A percentile compares a stretch with the other conserved stretches of the same genome.
Evolutionary conservation across 164 flowering plant genomes (phyloP).

Genomic region (Vitis riparia): DNA sequence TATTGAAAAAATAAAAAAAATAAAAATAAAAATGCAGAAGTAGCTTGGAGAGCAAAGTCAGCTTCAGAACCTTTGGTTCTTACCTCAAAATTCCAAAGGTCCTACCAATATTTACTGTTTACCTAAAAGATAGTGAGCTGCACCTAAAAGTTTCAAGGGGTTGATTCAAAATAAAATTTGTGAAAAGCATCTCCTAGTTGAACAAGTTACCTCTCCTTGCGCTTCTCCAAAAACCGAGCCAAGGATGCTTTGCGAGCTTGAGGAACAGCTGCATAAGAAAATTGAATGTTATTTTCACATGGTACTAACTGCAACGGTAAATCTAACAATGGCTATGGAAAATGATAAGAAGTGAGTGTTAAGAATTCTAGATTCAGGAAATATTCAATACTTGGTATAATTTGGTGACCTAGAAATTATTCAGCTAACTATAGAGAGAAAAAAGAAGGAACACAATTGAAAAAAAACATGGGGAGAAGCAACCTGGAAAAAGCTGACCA

Average conservation of each 20-base stretch:
- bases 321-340: neutral
- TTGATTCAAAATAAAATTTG: neutral
- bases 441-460: neutral
- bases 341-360: neutral
- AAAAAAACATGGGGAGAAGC: too few relatives aligned
- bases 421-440: neutral
- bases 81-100: neutral
- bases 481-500: too few relatives aligned
- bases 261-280: conserved; percentile 56
- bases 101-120: neutral
- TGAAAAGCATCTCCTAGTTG: neutral
- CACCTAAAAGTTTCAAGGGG: neutral
- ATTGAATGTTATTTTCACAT: neutral
- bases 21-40: too few relatives aligned
- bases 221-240: conserved; percentile 86
- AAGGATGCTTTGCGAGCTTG: conserved; percentile 89
- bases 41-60: neutral
- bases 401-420: neutral
- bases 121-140: neutral
- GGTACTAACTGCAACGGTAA: neutral
- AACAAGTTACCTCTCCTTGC: conserved; percentile 76
- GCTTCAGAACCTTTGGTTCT: neutral
- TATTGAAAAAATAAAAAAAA: too few relatives aligned
- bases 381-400: neutral
- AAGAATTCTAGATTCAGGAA: neutral